Conservation (phyloP, 2,329 filamentous ascomycete genomes). For the Venturia pyrina region DNA sequence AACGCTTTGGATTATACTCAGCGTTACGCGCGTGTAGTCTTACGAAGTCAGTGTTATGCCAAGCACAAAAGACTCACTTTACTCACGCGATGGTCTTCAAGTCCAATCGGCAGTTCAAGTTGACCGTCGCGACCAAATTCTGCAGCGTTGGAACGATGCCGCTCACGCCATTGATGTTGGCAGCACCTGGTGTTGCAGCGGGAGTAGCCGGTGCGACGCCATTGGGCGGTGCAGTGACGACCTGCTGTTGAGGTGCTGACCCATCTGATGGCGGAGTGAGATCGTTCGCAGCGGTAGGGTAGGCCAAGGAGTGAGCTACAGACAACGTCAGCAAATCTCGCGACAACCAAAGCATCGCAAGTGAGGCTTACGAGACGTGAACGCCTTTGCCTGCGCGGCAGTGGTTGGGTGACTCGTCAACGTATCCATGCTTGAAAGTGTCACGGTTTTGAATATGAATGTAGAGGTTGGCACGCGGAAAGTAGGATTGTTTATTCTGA, state of each 20-base stretch:
- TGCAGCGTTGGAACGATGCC: slow-evolving; percentile 89
- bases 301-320: slow-evolving; percentile 82
- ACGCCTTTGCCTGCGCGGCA: slow-evolving; percentile 88
- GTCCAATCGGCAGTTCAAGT: slow-evolving; percentile 92
- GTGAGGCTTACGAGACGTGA: slow-evolving; percentile 12
- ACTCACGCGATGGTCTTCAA: slow-evolving; percentile 82
- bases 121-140: slow-evolving; percentile 99
- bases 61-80: background rate
- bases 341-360: slow-evolving; percentile 1
- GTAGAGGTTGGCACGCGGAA: slow-evolving; percentile 1
- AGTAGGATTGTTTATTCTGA: slow-evolving; percentile 6
- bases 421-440: slow-evolving; percentile 26
- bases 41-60: background rate
- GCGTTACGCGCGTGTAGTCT: slow-evolving; percentile 87
- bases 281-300: slow-evolving; percentile 65
- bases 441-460: background rate
- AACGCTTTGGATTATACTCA: slow-evolving; percentile 97
- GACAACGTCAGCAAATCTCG: slow-evolving; percentile 30
- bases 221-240: slow-evolving; percentile 43
- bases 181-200: slow-evolving; percentile 80
- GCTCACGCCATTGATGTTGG: slow-evolving; percentile 57
- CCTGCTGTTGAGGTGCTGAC: slow-evolving; percentile 46
- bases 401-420: slow-evolving; percentile 87
- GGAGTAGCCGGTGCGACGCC: slow-evolving; percentile 85
- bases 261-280: slow-evolving; percentile 71